phyloP scores from a whole-genome alignment of 495 filamentous ascomycete species.

The Aspergillus taichungensis region DNA sequence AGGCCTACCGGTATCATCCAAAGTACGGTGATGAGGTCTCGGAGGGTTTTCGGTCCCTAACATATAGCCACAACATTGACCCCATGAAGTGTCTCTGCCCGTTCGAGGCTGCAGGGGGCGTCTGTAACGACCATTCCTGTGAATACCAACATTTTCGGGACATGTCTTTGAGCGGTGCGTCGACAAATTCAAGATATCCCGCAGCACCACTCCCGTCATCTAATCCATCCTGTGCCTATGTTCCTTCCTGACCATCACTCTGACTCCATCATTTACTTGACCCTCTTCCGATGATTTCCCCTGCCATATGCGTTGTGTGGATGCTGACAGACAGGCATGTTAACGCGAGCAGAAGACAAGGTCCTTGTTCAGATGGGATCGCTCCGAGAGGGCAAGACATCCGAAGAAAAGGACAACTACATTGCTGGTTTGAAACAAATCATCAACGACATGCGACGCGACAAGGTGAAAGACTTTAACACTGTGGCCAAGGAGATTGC shows the following conservation, averaged over 20 bases:
- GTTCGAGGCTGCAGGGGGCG: constrained; percentile 60
- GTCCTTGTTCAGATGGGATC: constrained; percentile 78
- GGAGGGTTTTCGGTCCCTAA: constrained; percentile 78
- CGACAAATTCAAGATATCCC: constrained; percentile 27
- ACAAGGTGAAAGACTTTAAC: constrained; percentile 71
- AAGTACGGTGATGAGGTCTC: constrained; percentile 57
- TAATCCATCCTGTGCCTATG: constrained; percentile 5
- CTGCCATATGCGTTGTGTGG: constrained; percentile 28
- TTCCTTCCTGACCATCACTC: constrained; percentile 5
- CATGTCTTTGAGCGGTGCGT: constrained; percentile 78
- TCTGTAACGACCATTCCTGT: constrained; percentile 66
- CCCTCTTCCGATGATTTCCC: constrained; percentile 1
- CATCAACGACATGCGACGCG: constrained; percentile 63
- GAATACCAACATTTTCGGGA: constrained; percentile 72
- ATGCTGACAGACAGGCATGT: constrained; percentile 53
- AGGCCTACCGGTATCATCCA: constrained; percentile 82
- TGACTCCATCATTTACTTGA: constrained; percentile 4
- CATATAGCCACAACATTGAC: constrained; percentile 84
- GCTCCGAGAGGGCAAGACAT: constrained; percentile 56
- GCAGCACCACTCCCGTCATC: constrained; percentile 17
- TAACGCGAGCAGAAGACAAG: constrained; percentile 65
- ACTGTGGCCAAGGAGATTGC: constrained; percentile 75
- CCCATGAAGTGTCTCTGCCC: constrained; percentile 62
- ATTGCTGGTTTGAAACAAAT: constrained; percentile 65
- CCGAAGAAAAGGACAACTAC: constrained; percentile 64